phyloP scores from a whole-genome alignment of 352 stramenopile species.

The Phytophthora brassicae region DNA sequence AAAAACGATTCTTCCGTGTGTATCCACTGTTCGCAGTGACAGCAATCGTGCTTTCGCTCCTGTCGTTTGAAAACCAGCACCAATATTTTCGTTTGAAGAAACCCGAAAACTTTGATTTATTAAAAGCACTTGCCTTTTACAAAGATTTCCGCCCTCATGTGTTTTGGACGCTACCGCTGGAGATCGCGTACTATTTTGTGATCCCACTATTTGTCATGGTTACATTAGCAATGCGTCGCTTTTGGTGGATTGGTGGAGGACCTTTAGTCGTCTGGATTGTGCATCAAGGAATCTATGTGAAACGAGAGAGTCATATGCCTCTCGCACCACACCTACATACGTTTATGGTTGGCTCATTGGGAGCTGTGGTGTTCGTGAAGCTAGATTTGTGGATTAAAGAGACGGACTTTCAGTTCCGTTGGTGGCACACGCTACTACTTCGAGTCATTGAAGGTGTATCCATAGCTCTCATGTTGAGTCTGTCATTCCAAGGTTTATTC shows the following conservation, averaged over 20 bases:
- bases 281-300: conserved; percentile 18
- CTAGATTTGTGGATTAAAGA: conserved; percentile 28
- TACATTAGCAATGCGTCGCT: conserved; percentile 17
- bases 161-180: conserved; percentile 33
- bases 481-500: conserved; percentile 27
- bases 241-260: conserved; percentile 31
- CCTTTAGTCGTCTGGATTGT: conserved; percentile 27
- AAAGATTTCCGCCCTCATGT: conserved; percentile 37
- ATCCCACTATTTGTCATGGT: conserved; percentile 39
- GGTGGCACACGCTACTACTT: conserved; percentile 29
- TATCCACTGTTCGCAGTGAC: conserved; percentile 54
- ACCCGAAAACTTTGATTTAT: conserved; percentile 33
- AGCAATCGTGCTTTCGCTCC: conserved; percentile 30
- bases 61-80: conserved; percentile 32
- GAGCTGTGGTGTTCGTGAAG: conserved; percentile 35
- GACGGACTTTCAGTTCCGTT: conserved; percentile 14
- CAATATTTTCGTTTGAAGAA: conserved; percentile 36
- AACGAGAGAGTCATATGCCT: conserved; percentile 20
- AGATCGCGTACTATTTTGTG: conserved; percentile 41
- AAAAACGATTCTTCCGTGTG: conserved; percentile 56
- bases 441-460: conserved; percentile 30
- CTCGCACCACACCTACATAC: conserved; percentile 30
- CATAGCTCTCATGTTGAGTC: conserved; percentile 26
- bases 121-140: conserved; percentile 41
- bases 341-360: conserved; percentile 38